These are phyloP conservation scores for Kwoniella dejecticola DNA, from an alignment of 768 basidiomycete genomes.

Conservation along the genomic window DNA sequence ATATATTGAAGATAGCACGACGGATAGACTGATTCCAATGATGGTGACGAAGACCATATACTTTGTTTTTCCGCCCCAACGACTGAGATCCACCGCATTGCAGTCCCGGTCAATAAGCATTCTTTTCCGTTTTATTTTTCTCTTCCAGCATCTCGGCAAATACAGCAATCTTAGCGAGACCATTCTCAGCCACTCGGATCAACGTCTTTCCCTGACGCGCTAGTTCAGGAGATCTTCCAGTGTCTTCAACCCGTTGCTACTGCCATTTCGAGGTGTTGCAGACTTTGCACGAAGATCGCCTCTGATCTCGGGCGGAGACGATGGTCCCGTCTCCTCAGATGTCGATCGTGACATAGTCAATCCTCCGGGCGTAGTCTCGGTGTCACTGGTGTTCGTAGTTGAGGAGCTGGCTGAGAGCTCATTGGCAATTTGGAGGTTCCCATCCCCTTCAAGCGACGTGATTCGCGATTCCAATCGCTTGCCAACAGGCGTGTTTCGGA, in stretches of 20 bases:
- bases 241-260: constrained; percentile 1
- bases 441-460: constrained; percentile 16
- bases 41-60: too few species aligned
- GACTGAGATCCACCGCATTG: too few species aligned
- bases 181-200: too few species aligned
- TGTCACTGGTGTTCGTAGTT: constrained; percentile 7
- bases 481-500: constrained; percentile 45
- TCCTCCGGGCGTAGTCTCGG: constrained; percentile 9
- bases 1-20: too few species aligned
- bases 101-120: too few species aligned
- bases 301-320: constrained; percentile 11
- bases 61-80: too few species aligned
- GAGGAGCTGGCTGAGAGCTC: background rate
- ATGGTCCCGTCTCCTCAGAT: constrained; percentile 4
- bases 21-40: too few species aligned
- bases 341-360: constrained; percentile 16
- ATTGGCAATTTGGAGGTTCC: background rate
- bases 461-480: constrained; percentile 35
- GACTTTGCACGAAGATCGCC: constrained; percentile 4
- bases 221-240: constrained; percentile 12
- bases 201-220: too few species aligned
- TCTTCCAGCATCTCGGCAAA: too few species aligned
- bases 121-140: too few species aligned
- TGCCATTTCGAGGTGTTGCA: background rate
- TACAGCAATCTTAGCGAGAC: too few species aligned